These are phyloP conservation scores for Brassica juncea DNA, from an alignment of 345 rosid species.

Conservation along the genomic window DNA sequence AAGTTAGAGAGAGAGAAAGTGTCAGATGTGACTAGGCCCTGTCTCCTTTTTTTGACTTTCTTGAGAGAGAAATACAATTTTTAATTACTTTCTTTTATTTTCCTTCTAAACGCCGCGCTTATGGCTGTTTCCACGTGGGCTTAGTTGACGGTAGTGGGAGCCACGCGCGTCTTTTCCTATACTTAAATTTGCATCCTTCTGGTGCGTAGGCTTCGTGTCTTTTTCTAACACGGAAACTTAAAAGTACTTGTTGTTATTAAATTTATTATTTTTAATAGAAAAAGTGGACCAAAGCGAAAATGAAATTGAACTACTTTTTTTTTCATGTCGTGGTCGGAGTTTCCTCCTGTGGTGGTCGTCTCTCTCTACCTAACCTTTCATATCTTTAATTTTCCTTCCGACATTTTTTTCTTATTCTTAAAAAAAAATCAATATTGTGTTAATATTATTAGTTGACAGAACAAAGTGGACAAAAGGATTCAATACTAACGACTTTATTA, in stretches of 20 bases:
- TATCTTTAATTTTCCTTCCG: slow-evolving; percentile 15
- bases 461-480: slow-evolving; percentile 28
- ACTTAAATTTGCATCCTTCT: no score
- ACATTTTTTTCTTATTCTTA: slow-evolving; percentile 12
- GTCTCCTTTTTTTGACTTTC: slow-evolving; percentile 41
- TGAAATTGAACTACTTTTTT: slow-evolving; percentile 40
- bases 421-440: not conserved
- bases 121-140: slow-evolving; percentile 37
- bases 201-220: slow-evolving; percentile 38
- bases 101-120: slow-evolving; percentile 1
- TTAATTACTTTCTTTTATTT: not conserved
- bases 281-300: slow-evolving; percentile 40
- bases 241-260: not conserved
- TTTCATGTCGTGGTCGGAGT: slow-evolving; percentile 36
- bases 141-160: slow-evolving; percentile 22
- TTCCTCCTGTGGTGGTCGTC: slow-evolving; percentile 25
- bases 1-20: slow-evolving; percentile 30
- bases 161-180: slow-evolving; percentile 36
- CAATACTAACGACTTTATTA: slow-evolving; percentile 23
- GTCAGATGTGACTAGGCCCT: not conserved
- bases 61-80: not conserved
- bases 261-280: not conserved
- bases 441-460: slow-evolving; percentile 17
- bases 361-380: slow-evolving; percentile 31
- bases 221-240: slow-evolving; percentile 30